These are phyloP conservation scores for Tranzscheliella williamsii DNA, from an alignment of 1,284 basidiomycete genomes.

Conservation along the genomic window DNA sequence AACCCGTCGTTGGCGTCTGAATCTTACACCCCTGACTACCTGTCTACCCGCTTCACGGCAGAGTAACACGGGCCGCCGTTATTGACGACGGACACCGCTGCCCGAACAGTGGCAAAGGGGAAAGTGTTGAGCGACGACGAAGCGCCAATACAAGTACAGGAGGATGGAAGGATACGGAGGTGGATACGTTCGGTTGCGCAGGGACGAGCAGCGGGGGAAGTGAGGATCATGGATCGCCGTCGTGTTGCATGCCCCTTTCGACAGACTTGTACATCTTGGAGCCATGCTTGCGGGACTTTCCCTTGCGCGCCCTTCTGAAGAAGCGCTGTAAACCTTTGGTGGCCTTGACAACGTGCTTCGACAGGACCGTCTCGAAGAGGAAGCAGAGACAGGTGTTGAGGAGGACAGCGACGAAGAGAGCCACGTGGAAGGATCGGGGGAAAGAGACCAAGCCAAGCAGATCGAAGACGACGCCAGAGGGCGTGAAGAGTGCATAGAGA, in stretches of 20 bases:
- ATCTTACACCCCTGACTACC: too few relatives aligned
- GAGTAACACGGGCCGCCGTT: too few relatives aligned
- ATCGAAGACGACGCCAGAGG: conserved; percentile 69
- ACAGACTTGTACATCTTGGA: conserved; percentile 47
- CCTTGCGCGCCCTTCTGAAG: conserved; percentile 3
- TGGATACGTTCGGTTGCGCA: neutral
- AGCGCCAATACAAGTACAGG: too few relatives aligned
- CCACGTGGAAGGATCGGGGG: conserved; percentile 72
- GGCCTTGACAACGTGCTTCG: conserved; percentile 27
- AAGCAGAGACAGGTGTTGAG: conserved; percentile 76
- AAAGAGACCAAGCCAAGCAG: conserved; percentile 80
- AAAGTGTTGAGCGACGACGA: too few relatives aligned
- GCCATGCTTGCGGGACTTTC: conserved; percentile 15
- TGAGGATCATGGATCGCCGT: conserved; percentile 37
- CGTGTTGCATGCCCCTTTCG: conserved; percentile 38
- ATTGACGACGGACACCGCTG: too few relatives aligned
- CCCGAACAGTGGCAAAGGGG: too few relatives aligned
- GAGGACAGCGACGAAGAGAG: conserved; percentile 72
- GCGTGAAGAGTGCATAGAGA: conserved; percentile 61
- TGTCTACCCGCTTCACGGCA: too few relatives aligned
- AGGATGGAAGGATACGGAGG: too few relatives aligned
- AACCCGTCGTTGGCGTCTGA: too few relatives aligned
- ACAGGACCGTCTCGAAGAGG: conserved; percentile 69
- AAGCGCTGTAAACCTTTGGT: conserved; percentile 41
- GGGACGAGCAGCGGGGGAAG: too few relatives aligned